A percentile compares a stretch with the other conserved stretches of the same genome.
phyloP scores from a whole-genome alignment of 192 early-diverging fungal species.

The Linnemannia schmuckeri region DNA sequence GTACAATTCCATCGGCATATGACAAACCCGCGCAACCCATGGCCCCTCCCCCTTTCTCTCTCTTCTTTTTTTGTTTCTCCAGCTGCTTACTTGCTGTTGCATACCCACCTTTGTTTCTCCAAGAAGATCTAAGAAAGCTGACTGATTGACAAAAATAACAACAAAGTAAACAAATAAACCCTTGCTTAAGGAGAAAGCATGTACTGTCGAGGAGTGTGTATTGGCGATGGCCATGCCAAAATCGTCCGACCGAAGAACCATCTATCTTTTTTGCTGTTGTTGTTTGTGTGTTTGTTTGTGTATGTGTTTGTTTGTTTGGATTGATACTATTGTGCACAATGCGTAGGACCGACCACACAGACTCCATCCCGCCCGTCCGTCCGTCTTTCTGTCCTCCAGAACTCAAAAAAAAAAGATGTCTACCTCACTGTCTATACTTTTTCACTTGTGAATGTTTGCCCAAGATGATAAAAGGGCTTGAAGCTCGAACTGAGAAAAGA shows the following conservation, averaged over 20 bases:
- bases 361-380: not conserved
- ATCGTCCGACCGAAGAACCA: constrained; percentile 7
- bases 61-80: not conserved
- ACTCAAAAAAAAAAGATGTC: not conserved
- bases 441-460: not conserved
- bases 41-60: not conserved
- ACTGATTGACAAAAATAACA: not conserved
- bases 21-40: constrained; percentile 3
- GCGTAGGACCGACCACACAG: constrained; percentile 7
- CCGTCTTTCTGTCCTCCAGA: not conserved
- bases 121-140: not conserved
- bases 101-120: not conserved
- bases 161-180: constrained; percentile 4
- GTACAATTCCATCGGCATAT: not conserved
- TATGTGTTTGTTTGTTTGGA: not conserved
- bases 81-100: not conserved
- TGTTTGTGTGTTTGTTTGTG: not conserved
- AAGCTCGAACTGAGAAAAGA: not conserved
- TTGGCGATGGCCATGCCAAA: not conserved
- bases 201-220: not conserved
- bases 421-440: not conserved
- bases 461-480: not conserved
- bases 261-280: not conserved
- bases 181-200: not conserved
- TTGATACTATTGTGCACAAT: not conserved